Evolutionary conservation across 257 asterid species (phyloP).

Genomic region (Solanum corneliomulleri): DNA sequence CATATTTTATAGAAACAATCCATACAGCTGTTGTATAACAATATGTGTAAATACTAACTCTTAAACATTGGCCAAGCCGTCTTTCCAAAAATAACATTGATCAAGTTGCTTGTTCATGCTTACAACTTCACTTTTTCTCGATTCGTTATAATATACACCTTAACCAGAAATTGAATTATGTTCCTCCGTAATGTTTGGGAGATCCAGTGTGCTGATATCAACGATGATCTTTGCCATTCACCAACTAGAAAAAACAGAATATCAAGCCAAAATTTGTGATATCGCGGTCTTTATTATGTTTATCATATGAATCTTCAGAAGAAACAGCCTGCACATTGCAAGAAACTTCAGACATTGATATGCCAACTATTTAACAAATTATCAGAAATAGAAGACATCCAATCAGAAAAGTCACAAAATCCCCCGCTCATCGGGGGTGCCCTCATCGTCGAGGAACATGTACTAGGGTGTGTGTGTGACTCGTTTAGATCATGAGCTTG

Average conservation of each 20-base stretch:
- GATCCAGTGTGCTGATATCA: too few species aligned
- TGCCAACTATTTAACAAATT: too few species aligned
- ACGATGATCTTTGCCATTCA: neutral
- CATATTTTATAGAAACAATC: neutral
- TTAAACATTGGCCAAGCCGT: neutral
- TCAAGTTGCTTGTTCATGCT: neutral
- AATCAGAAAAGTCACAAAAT: too few species aligned
- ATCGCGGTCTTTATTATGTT: neutral
- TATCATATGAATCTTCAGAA: slow-evolving; percentile 52
- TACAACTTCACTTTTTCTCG: neutral
- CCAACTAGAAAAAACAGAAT: neutral
- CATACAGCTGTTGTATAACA: neutral
- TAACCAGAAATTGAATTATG: neutral
- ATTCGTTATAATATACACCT: neutral
- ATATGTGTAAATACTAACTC: neutral
- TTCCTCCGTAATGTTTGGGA: too few species aligned
- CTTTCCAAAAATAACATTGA: neutral
- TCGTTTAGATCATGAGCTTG: too few species aligned
- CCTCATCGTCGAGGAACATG: too few species aligned
- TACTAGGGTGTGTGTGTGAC: too few species aligned
- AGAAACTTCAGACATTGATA: neutral
- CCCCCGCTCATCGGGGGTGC: too few species aligned
- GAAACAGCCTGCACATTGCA: slow-evolving; percentile 54
- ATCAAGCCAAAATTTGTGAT: neutral
- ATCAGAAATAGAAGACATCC: too few species aligned